Percentiles rank a stretch among this genome's conserved stretches.
Conservation (phyloP, 495 filamentous ascomycete species). For the Tuber calosporum region DNA sequence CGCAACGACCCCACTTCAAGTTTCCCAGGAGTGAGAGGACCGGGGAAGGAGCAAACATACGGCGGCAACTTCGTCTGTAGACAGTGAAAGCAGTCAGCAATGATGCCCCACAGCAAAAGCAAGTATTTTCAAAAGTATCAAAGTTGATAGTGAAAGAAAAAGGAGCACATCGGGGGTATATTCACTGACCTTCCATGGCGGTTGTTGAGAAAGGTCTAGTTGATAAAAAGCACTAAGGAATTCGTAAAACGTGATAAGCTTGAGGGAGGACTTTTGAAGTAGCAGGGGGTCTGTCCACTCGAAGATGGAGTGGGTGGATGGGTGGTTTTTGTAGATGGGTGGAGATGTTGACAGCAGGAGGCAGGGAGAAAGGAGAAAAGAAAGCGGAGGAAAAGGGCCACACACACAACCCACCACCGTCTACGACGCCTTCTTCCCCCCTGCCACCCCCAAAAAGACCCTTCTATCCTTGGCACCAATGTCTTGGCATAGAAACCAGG, state of each 20-base stretch:
- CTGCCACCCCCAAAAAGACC: conserved; percentile 24
- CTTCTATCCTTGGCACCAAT: conserved; percentile 11
- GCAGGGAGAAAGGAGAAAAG: conserved; percentile 46
- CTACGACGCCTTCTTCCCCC: conserved; percentile 25
- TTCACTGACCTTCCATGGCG: conserved; percentile 73
- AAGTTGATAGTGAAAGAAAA: conserved; percentile 42
- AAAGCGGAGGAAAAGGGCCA: conserved; percentile 46
- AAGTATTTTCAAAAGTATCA: conserved; percentile 9
- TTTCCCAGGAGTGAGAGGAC: conserved; percentile 3
- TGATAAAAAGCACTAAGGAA: conserved; percentile 44
- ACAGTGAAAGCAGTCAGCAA: conserved; percentile 51
- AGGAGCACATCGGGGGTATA: conserved; percentile 36
- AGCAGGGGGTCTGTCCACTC: conserved; percentile 34
- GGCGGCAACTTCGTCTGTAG: conserved; percentile 97
- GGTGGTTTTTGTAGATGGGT: conserved; percentile 38
- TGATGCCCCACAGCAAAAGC: conserved; percentile 26
- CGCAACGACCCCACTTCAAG: conserved; percentile 20
- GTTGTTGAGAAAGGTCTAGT: conserved; percentile 45
- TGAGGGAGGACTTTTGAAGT: conserved; percentile 34
- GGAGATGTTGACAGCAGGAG: conserved; percentile 39
- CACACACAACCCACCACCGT: conserved; percentile 26
- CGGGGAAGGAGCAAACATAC: conserved; percentile 30
- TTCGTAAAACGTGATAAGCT: conserved; percentile 44
- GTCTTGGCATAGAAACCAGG: conserved; percentile 25
- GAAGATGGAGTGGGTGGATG: conserved; percentile 43